Evolutionary conservation across 2,329 filamentous ascomycete genomes (phyloP).

Genomic region (Didymella arachidicola): DNA sequence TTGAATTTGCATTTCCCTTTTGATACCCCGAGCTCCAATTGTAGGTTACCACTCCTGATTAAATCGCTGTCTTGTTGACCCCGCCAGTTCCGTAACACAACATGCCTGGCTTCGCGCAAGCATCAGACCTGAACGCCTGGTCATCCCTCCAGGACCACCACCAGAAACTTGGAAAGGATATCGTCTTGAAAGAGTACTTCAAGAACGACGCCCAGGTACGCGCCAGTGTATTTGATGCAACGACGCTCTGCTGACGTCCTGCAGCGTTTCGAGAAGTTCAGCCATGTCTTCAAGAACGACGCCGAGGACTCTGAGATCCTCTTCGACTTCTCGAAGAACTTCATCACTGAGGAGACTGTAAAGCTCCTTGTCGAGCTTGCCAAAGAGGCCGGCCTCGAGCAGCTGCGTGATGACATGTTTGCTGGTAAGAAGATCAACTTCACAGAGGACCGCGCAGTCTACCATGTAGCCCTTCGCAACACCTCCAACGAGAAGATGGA

Average conservation of each 20-base stretch:
- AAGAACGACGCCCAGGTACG: conserved; percentile 72
- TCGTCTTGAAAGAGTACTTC: conserved; percentile 93
- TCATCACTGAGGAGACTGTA: conserved; percentile 91
- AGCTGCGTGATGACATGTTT: conserved; percentile 98
- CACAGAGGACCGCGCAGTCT: conserved; percentile 94
- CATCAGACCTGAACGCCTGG: conserved; percentile 87
- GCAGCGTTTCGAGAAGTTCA: conserved; percentile 88
- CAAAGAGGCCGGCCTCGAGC: conserved; percentile 86
- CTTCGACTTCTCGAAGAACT: conserved; percentile 99
- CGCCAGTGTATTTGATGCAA: neutral
- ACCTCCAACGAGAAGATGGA: conserved; percentile 79
- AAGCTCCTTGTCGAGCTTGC: conserved; percentile 87
- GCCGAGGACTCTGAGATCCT: conserved; percentile 85
- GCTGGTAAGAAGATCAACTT: conserved; percentile 99
- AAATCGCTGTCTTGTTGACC: conserved; percentile 26
- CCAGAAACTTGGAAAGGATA: conserved; percentile 82
- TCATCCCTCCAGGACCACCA: conserved; percentile 90
- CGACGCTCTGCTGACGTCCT: conserved; percentile 19
- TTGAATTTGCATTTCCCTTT: conserved; percentile 21
- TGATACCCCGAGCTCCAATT: conserved; percentile 27
- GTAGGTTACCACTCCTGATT: conserved; percentile 11
- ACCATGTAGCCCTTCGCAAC: conserved; percentile 94
- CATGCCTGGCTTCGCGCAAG: conserved; percentile 76
- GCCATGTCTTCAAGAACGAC: conserved; percentile 79
- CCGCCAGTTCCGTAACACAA: conserved; percentile 39